Evolutionary conservation across 176 grass and related monocot species (phyloP).

Genomic region (Pontederia crassipes): DNA sequence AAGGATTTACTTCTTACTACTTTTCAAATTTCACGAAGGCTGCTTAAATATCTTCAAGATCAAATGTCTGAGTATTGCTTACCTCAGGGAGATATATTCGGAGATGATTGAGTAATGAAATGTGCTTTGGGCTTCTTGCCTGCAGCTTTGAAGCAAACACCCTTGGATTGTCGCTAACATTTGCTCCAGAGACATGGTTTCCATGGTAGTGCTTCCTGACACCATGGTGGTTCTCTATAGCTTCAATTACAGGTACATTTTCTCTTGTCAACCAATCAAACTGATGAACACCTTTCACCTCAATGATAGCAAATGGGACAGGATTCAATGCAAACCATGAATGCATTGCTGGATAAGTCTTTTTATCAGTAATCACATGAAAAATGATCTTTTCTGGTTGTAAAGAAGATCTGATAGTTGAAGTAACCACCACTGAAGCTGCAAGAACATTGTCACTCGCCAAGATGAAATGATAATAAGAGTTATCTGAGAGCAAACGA

Average conservation of each 20-base stretch:
- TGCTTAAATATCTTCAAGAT: too few species aligned
- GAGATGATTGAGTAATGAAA: conserved; percentile 90
- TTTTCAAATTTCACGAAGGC: too few species aligned
- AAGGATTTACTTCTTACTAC: too few species aligned
- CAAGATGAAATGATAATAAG: conserved; percentile 75
- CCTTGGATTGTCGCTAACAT: conserved; percentile 53
- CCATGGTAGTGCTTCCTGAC: conserved; percentile 90
- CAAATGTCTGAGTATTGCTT: neutral
- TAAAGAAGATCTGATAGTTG: conserved; percentile 50
- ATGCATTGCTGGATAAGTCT: conserved; percentile 94
- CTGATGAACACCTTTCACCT: conserved; percentile 94
- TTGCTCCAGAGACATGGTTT: conserved; percentile 59
- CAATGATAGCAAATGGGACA: conserved; percentile 66
- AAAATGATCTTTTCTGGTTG: conserved; percentile 63
- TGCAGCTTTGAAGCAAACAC: conserved; percentile 88
- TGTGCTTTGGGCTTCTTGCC: conserved; percentile 87
- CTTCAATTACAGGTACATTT: conserved; percentile 87
- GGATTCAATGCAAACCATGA: conserved; percentile 97
- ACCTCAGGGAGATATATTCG: conserved; percentile 97
- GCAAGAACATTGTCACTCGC: conserved; percentile 92
- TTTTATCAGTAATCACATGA: conserved; percentile 95
- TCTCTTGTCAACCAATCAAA: conserved; percentile 95
- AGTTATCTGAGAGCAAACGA: conserved; percentile 75
- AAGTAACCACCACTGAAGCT: conserved; percentile 82
- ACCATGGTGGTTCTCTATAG: conserved; percentile 70